These are phyloP conservation scores for Ophiostoma ulmi DNA, from an alignment of 2,329 filamentous ascomycete species.

Conservation along the genomic window DNA sequence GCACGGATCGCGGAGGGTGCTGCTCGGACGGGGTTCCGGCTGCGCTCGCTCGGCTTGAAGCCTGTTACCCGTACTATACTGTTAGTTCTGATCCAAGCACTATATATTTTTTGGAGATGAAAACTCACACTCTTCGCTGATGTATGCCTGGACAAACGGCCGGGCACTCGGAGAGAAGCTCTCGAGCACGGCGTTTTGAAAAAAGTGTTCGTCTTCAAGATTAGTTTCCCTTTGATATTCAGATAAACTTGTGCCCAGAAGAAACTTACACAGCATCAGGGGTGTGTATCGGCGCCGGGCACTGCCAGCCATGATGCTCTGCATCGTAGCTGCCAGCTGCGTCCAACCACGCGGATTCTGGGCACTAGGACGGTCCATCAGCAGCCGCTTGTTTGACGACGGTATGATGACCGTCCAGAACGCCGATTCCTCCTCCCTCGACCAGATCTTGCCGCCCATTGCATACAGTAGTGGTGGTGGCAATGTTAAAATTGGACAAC, in stretches of 20 bases:
- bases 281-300: constrained; percentile 31
- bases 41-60: constrained; percentile 3
- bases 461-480: not conserved
- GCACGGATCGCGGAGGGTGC: not conserved
- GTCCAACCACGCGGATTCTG: constrained; percentile 28
- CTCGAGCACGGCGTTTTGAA: constrained; percentile 31
- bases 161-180: constrained; percentile 30
- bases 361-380: constrained; percentile 17
- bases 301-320: constrained; percentile 25
- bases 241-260: not conserved
- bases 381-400: constrained; percentile 31
- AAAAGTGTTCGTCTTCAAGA: constrained; percentile 34
- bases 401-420: constrained; percentile 42
- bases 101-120: not conserved
- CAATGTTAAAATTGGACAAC: too few relatives aligned
- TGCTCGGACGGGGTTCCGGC: not conserved
- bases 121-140: constrained; percentile 22
- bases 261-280: constrained; percentile 32
- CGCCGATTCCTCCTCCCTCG: constrained; percentile 42
- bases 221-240: not conserved
- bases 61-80: not conserved
- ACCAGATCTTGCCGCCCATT: constrained; percentile 52
- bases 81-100: not conserved
- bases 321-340: constrained; percentile 28
- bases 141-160: constrained; percentile 24